A percentile compares a stretch with the other conserved stretches of the same genome.
phyloP scores from a whole-genome alignment of 768 basidiomycete genomes.

The Podaxis rugospora region DNA sequence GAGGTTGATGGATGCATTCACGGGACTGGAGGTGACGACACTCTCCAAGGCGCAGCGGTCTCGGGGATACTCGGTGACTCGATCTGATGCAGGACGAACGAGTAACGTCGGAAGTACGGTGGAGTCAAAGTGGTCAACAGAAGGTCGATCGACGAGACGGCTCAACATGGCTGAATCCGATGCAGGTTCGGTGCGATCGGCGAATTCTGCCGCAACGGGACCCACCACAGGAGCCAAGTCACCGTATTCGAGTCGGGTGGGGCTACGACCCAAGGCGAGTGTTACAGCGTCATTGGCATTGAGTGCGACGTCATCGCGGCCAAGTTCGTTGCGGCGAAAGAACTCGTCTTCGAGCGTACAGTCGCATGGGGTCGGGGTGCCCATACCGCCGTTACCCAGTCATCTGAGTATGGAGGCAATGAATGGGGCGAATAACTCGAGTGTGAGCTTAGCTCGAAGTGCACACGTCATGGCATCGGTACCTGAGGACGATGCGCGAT shows the following conservation, averaged over 20 bases:
- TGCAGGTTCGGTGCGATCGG: conserved; percentile 48
- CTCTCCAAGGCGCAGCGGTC: conserved; percentile 45
- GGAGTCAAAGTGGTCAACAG: conserved; percentile 16
- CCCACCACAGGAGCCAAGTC: conserved; percentile 42
- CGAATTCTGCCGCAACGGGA: conserved; percentile 45
- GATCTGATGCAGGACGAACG: conserved; percentile 11
- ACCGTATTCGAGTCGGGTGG: conserved; percentile 33
- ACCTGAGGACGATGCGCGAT: conserved; percentile 39
- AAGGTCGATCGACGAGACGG: conserved; percentile 30
- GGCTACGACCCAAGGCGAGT: conserved; percentile 30
- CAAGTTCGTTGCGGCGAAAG: conserved; percentile 46
- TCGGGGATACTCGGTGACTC: conserved; percentile 19
- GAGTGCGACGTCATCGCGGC: conserved; percentile 23
- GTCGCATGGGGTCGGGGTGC: conserved; percentile 34
- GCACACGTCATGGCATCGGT: conserved; percentile 48
- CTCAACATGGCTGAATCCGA: conserved; percentile 42
- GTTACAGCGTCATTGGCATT: conserved; percentile 21
- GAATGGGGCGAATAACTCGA: conserved; percentile 32
- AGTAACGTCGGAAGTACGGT: conserved; percentile 10
- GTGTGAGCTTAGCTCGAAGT: conserved; percentile 49
- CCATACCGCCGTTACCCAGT: conserved; percentile 30
- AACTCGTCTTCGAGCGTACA: conserved; percentile 59
- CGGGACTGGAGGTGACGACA: conserved; percentile 69
- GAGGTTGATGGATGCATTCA: conserved; percentile 74
- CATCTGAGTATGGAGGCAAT: conserved; percentile 26